Percentiles rank a stretch among this genome's conserved stretches.
Evolutionary conservation across 257 asterid species (phyloP).

Genomic region (Haberlea rhodopensis): DNA sequence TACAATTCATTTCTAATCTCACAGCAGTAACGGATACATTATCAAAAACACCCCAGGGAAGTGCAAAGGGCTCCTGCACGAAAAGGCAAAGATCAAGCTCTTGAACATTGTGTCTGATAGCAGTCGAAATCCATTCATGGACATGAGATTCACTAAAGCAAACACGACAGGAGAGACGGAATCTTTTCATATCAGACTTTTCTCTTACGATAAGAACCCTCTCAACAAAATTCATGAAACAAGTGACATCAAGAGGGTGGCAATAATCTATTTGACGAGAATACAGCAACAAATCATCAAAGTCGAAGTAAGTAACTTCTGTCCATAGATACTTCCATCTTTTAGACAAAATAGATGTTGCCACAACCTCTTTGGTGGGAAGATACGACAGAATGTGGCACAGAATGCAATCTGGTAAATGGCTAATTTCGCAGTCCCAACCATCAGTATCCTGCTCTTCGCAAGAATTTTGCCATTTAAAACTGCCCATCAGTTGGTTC

Average conservation of each 20-base stretch:
- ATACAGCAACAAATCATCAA: slow-evolving; percentile 49
- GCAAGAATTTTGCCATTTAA: slow-evolving; percentile 27
- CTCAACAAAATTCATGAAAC: slow-evolving; percentile 47
- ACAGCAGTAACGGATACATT: slow-evolving; percentile 32
- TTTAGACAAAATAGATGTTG: slow-evolving; percentile 44
- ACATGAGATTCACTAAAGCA: slow-evolving; percentile 46
- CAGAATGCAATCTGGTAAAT: slow-evolving; percentile 49
- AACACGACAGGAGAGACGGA: slow-evolving; percentile 58
- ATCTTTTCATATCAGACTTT: slow-evolving; percentile 34
- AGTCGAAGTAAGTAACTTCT: slow-evolving; percentile 38
- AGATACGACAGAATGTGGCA: slow-evolving; percentile 51
- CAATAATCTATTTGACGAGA: slow-evolving; percentile 26
- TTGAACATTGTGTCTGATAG: slow-evolving; percentile 40
- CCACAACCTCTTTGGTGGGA: slow-evolving; percentile 50
- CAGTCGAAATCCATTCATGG: slow-evolving; percentile 47
- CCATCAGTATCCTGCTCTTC: slow-evolving; percentile 21
- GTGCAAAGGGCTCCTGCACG: slow-evolving; percentile 42
- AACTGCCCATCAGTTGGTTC: slow-evolving; percentile 23
- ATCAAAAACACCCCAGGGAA: slow-evolving; percentile 43
- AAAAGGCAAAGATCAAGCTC: slow-evolving; percentile 60
- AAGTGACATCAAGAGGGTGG: slow-evolving; percentile 29
- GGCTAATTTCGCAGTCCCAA: slow-evolving; percentile 41
- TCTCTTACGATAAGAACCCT: slow-evolving; percentile 45
- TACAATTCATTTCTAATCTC: slow-evolving; percentile 47
- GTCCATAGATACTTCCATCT: slow-evolving; percentile 58